Conservation (phyloP, 495 filamentous ascomycete genomes). For the Aspergillus haitiensis region DNA sequence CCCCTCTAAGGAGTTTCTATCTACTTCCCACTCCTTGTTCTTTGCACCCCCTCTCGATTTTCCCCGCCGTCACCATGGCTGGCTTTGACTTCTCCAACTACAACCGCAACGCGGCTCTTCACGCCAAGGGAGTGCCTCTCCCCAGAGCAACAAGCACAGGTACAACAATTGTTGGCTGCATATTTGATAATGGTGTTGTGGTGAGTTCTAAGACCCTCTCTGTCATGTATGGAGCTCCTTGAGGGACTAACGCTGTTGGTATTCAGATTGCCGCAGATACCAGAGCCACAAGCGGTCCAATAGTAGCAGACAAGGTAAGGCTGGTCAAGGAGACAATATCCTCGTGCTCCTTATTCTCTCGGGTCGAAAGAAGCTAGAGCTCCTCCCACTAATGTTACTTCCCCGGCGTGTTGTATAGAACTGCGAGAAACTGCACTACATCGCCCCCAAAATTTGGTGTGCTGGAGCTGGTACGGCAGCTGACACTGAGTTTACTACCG, state of each 20-base stretch:
- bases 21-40: slow-evolving; percentile 3
- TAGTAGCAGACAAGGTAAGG: slow-evolving; percentile 93
- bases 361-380: background rate
- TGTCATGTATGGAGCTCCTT: background rate
- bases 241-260: slow-evolving; percentile 1
- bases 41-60: slow-evolving; percentile 2
- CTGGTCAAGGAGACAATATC: background rate
- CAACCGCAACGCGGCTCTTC: slow-evolving; percentile 94
- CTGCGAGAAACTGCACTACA: slow-evolving; percentile 99
- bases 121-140: slow-evolving; percentile 86
- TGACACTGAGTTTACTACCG: slow-evolving; percentile 98
- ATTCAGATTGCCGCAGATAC: slow-evolving; percentile 91
- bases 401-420: slow-evolving; percentile 55
- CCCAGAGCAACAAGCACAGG: slow-evolving; percentile 98
- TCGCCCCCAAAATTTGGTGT: slow-evolving; percentile 98
- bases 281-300: slow-evolving; percentile 93
- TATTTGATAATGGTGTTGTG: slow-evolving; percentile 95
- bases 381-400: background rate
- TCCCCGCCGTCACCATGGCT: slow-evolving; percentile 65
- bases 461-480: slow-evolving; percentile 97
- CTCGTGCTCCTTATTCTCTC: background rate
- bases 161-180: slow-evolving; percentile 98
- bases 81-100: slow-evolving; percentile 99
- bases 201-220: slow-evolving; percentile 46
- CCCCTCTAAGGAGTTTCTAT: background rate